Evolutionary conservation across 345 rosid genomes (phyloP), one percentile per base, ranked within the genome.

Genomic region (Dipteronia dyeriana): DNA sequence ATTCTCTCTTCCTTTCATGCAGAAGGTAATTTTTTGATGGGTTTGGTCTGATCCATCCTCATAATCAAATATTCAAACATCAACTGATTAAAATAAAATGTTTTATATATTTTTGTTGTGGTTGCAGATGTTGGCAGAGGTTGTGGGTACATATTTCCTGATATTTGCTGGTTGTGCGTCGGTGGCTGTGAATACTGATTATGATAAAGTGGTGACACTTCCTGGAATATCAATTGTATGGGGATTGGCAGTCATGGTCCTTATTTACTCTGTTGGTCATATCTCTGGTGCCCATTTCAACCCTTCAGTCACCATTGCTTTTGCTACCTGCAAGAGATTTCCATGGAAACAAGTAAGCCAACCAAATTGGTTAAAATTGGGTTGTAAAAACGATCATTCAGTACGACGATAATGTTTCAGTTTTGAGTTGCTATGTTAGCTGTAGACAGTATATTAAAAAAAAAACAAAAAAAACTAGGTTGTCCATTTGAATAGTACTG

Each of bases 251-350:
- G 98, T 93, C 64, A 90, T 90, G 97, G 98, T 91, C 7, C 76
- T 93, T 31, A 88, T 91, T 76, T 95, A 93, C 86, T 83, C 99
- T 26, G 84, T 93, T 2, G 98, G 99, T 22, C 99, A 95, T 75
- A 91, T 95, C 88, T 93, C 99, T 20, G 99, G 99, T 49, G 99
- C 97, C 72, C 98, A 95, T 89, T 92, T 95, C 66, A 95, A 95
- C 75, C 99, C 98, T 6, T 93, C 99, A 4, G 98, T 95, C 82
- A 95, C 99, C 70, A 82, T 93, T 34, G 99, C 99, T 76, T 92
- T 92, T 54, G 99, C 99, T 17, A 79, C 92, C 66, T 88, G 90
- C 87, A 87, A 85, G 54, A 87, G 97, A 68, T 95, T 95, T 77
- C 98, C 99, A 9, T 79, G 88, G 78, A 93, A 86, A 85, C 97